These are phyloP conservation scores for Xylaria intraflava DNA, from an alignment of 495 filamentous ascomycete genomes.

Conservation along the genomic window DNA sequence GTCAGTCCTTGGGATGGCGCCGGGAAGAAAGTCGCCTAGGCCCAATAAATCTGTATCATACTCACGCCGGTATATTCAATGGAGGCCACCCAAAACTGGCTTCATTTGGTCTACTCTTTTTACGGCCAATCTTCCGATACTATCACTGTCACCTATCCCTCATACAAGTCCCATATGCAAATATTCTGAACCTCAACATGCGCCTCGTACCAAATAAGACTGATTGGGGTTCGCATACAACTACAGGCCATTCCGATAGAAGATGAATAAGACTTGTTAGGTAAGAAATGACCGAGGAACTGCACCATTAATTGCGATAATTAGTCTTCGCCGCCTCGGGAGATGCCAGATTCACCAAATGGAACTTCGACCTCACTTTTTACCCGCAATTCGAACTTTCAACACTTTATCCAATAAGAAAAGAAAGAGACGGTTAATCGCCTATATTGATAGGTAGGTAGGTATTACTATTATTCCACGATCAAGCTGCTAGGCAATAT, in stretches of 20 bases:
- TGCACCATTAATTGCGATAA: no score
- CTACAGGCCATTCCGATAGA: not conserved
- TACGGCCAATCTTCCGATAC: not conserved
- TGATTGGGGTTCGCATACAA: not conserved
- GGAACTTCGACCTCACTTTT: no score
- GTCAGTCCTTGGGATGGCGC: not conserved
- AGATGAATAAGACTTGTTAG: no score
- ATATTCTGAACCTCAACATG: not conserved
- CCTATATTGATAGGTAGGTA: no score
- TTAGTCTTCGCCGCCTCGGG: no score
- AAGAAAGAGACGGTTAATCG: no score
- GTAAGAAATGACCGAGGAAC: no score
- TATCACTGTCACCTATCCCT: not conserved
- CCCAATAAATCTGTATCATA: slow-evolving; percentile 3
- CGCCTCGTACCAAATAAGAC: not conserved
- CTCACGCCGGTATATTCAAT: not conserved
- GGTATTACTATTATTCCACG: not conserved
- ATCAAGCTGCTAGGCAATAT: not conserved
- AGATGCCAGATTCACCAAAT: not conserved
- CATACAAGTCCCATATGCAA: not conserved
- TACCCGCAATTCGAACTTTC: no score
- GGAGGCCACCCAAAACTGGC: not conserved
- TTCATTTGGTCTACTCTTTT: no score
- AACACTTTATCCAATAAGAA: no score
- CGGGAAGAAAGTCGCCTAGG: not conserved